These are phyloP conservation scores for Hanseniaspora uvarum DNA, from an alignment of 1,139 yeast species.

Conservation along the genomic window DNA sequence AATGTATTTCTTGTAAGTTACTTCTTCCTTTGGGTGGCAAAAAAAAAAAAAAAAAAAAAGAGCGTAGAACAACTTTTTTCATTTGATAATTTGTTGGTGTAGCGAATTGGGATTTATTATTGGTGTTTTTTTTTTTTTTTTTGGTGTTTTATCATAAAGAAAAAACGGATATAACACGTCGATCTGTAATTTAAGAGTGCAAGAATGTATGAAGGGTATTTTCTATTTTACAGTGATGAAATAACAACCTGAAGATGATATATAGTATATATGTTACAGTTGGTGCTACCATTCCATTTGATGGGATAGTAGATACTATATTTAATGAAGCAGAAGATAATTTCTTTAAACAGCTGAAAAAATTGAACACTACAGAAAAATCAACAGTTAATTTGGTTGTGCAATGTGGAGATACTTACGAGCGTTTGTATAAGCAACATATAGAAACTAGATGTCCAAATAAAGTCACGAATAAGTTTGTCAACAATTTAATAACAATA, in stretches of 20 bases:
- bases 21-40: not conserved
- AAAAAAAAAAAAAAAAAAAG: not conserved
- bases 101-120: not conserved
- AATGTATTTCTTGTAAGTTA: no score
- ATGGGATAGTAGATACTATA: slow-evolving; percentile 35
- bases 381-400: slow-evolving; percentile 35
- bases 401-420: slow-evolving; percentile 56
- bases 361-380: not conserved
- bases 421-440: slow-evolving; percentile 16
- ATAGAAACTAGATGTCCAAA: not conserved
- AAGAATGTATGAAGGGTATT: no score
- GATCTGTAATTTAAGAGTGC: no score
- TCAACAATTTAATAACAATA: not conserved
- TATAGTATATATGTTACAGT: slow-evolving; percentile 49
- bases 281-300: slow-evolving; percentile 80
- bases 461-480: no score
- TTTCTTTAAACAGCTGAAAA: slow-evolving; percentile 23
- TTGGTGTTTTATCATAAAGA: no score
- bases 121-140: not conserved
- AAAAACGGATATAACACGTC: not conserved
- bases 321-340: slow-evolving; percentile 27
- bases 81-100: not conserved
- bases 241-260: not conserved
- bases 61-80: not conserved
- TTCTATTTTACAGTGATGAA: no score